These are phyloP conservation scores for Piedraia hortae DNA, from an alignment of 2,329 filamentous ascomycete species.

Conservation along the genomic window DNA sequence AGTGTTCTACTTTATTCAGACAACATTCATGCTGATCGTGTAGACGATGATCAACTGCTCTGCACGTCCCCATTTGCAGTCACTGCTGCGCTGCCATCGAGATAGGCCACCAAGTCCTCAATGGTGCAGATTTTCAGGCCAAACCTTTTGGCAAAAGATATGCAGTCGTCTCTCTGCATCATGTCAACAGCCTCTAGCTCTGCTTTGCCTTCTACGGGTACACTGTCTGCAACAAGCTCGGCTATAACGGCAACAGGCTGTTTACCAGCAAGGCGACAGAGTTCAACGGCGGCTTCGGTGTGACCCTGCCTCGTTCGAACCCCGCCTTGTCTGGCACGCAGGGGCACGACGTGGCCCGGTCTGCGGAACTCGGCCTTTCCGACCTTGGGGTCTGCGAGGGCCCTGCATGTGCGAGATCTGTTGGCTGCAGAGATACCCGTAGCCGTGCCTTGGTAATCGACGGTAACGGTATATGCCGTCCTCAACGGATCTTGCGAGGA, in stretches of 20 bases:
- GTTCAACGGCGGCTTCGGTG: constrained; percentile 79
- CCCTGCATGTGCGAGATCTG: constrained; percentile 52
- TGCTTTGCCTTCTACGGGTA: constrained; percentile 38
- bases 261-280: constrained; percentile 66
- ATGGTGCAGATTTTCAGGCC: constrained; percentile 88
- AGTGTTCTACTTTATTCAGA: no score
- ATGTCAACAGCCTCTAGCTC: constrained; percentile 43
- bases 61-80: no score
- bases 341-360: constrained; percentile 73
- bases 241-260: constrained; percentile 54
- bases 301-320: constrained; percentile 59
- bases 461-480: constrained; percentile 77
- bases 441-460: constrained; percentile 49
- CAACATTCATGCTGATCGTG: no score
- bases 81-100: constrained; percentile 40
- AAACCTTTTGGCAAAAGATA: constrained; percentile 68
- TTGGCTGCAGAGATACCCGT: constrained; percentile 84
- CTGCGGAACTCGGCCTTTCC: constrained; percentile 38
- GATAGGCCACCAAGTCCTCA: constrained; percentile 55
- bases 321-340: constrained; percentile 53
- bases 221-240: constrained; percentile 73
- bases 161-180: constrained; percentile 70
- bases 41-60: no score
- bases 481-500: constrained; percentile 54
- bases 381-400: constrained; percentile 39